Base-by-base conservation (phyloP, 2,329 filamentous ascomycete genomes). In the Botrytis fragariae region DNA sequence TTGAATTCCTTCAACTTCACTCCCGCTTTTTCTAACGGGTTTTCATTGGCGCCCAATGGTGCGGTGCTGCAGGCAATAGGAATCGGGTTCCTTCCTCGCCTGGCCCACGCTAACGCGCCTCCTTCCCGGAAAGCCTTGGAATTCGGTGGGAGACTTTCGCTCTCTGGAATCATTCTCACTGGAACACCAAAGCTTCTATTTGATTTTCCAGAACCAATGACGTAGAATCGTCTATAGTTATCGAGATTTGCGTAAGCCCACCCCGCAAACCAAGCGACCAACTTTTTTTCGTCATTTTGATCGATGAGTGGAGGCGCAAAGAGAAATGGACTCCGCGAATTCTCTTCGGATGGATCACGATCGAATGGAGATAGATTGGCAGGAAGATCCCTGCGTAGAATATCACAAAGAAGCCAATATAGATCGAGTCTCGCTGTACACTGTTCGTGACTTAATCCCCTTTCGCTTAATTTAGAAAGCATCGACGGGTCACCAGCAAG, bases 191-290 rank as follows among this genome's bases (percentile, higher is more conserved):
- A 29, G 20, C 29, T 51, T 44, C 42, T 67, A 6, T 64, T 44
- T 25, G 61, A 67, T 44, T 32, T 44, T 18, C 63, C 65, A 42
- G 79, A 80, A 4, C 88, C 89, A 7, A 91, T 72, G 4, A 91
- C 86, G 29, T 83, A 81, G 76, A 91, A 90, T 54, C 84, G 86
- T 45, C 88, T 85, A 77, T 85, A 88, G 59, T 81, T 80, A 73
- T 89, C 85, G 51, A 88, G 77, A 44, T 85, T 84, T 72, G 80
- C 74, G 45, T 83, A 81, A 0, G 87, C 83, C 89, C 89, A 91
- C 80, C 84, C 87, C 1, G 86, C 88, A 78, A 90, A 91, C 86
- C 87, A 90, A 75, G 90, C 88, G 16, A 91, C 84, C 42, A 91
- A 81, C 73, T 86, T 89, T 77, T 90, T 87, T 77, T 91, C 89